A percentile compares a stretch with the other conserved stretches of the same genome.
Evolutionary conservation across 1,139 yeast genomes (phyloP).

Genomic region (Lodderomyces margitis): DNA sequence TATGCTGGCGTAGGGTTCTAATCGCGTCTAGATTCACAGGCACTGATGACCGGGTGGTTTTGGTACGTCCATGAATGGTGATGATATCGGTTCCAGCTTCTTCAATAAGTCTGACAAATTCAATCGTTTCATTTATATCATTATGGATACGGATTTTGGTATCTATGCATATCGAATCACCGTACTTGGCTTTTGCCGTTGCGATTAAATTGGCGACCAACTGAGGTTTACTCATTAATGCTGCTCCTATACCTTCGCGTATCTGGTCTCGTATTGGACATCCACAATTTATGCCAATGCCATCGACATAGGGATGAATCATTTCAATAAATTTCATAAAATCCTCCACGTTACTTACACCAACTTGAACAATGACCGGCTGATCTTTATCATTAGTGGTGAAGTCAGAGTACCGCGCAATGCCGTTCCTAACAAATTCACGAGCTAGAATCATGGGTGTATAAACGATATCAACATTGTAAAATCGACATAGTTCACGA

Average conservation of each 20-base stretch:
- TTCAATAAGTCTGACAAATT: constrained; percentile 71
- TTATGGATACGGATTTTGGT: constrained; percentile 88
- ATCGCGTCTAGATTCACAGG: constrained; percentile 87
- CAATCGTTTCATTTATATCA: constrained; percentile 68
- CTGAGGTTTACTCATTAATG: constrained; percentile 82
- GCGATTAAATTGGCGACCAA: constrained; percentile 79
- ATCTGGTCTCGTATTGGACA: constrained; percentile 96
- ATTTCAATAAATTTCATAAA: constrained; percentile 78
- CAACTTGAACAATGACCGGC: constrained; percentile 85
- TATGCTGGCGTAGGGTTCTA: constrained; percentile 56
- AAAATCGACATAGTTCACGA: constrained; percentile 74
- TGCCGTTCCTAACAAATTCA: constrained; percentile 83
- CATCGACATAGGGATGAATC: constrained; percentile 91
- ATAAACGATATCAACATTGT: constrained; percentile 78
- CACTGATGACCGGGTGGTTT: constrained; percentile 75
- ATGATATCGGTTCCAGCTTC: constrained; percentile 89
- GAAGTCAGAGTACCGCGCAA: constrained; percentile 82
- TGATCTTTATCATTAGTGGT: constrained; percentile 69
- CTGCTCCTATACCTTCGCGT: constrained; percentile 96
- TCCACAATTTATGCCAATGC: constrained; percentile 93
- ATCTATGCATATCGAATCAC: constrained; percentile 69
- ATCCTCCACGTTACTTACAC: constrained; percentile 86
- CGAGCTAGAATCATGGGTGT: constrained; percentile 96
- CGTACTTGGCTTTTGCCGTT: constrained; percentile 75
- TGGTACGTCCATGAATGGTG: constrained; percentile 91